These are phyloP conservation scores for Abelmoschus esculentus DNA, from an alignment of 345 rosid species.

Conservation along the genomic window DNA sequence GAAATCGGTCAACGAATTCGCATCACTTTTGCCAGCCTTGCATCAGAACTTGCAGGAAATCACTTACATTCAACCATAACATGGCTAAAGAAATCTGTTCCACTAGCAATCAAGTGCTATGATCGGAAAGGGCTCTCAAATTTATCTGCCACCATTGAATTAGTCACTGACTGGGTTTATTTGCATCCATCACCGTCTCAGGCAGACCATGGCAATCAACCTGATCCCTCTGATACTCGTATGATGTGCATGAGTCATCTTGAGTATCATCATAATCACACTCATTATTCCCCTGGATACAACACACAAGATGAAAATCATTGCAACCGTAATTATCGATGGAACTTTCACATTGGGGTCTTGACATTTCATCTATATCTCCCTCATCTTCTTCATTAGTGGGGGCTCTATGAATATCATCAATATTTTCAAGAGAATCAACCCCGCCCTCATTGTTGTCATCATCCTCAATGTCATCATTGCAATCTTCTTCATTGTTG, in stretches of 20 bases:
- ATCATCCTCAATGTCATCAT: constrained; percentile 23
- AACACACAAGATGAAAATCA: constrained; percentile 11
- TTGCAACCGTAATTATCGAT: background rate
- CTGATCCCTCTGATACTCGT: constrained; percentile 19
- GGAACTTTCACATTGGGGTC: constrained; percentile 8
- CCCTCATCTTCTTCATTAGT: constrained; percentile 30
- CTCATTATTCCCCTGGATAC: constrained; percentile 1
- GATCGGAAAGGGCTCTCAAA: too few species aligned
- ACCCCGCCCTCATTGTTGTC: constrained; percentile 11
- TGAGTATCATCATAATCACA: constrained; percentile 19
- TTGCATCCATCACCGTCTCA: constrained; percentile 5
- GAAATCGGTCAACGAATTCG: background rate
- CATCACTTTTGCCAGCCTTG: background rate
- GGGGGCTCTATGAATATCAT: background rate
- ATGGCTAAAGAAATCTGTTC: background rate
- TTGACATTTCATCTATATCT: constrained; percentile 24
- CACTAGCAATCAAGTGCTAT: background rate
- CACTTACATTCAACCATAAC: background rate
- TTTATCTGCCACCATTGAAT: background rate
- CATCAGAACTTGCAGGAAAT: background rate
- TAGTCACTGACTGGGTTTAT: constrained; percentile 7
- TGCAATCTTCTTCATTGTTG: constrained; percentile 15
- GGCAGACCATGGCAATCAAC: constrained; percentile 11
- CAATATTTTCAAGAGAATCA: constrained; percentile 15
- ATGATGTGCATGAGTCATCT: constrained; percentile 36